Percentiles rank a stretch among this genome's conserved stretches.
These are phyloP conservation scores for Saturnispora zaruensis DNA, from an alignment of 805 yeast species.

Conservation along the genomic window DNA sequence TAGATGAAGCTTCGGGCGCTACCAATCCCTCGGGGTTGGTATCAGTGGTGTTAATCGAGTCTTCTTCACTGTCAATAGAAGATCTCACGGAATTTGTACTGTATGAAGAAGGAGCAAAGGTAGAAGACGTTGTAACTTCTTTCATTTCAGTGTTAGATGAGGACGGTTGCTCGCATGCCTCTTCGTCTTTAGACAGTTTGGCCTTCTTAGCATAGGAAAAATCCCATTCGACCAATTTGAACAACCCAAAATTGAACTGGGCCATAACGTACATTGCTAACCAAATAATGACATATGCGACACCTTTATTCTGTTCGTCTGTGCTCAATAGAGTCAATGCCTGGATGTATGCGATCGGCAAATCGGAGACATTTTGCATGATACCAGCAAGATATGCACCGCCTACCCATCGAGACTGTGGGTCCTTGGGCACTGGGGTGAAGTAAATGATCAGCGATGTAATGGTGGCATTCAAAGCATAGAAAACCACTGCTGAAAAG, in stretches of 20 bases:
- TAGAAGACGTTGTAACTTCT: not conserved
- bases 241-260: slow-evolving; percentile 47
- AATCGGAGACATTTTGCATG: slow-evolving; percentile 66
- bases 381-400: slow-evolving; percentile 63
- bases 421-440: slow-evolving; percentile 43
- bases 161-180: not conserved
- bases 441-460: slow-evolving; percentile 30
- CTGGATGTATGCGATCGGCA: slow-evolving; percentile 70
- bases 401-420: slow-evolving; percentile 49
- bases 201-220: slow-evolving; percentile 30
- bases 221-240: slow-evolving; percentile 42
- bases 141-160: not conserved
- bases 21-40: not conserved
- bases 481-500: slow-evolving; percentile 42
- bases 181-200: slow-evolving; percentile 1
- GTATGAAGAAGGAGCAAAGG: not conserved
- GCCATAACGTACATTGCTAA: slow-evolving; percentile 42
- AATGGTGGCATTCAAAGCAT: slow-evolving; percentile 39
- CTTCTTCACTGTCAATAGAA: slow-evolving; percentile 7
- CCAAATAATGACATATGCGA: slow-evolving; percentile 50
- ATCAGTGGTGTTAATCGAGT: not conserved
- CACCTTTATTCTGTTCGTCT: slow-evolving; percentile 28
- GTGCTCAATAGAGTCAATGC: slow-evolving; percentile 41
- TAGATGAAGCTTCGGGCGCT: not conserved
- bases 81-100: not conserved